These are phyloP conservation scores for Diplotaxis tenuifolia DNA, from an alignment of 345 rosid genomes.

Conservation along the genomic window DNA sequence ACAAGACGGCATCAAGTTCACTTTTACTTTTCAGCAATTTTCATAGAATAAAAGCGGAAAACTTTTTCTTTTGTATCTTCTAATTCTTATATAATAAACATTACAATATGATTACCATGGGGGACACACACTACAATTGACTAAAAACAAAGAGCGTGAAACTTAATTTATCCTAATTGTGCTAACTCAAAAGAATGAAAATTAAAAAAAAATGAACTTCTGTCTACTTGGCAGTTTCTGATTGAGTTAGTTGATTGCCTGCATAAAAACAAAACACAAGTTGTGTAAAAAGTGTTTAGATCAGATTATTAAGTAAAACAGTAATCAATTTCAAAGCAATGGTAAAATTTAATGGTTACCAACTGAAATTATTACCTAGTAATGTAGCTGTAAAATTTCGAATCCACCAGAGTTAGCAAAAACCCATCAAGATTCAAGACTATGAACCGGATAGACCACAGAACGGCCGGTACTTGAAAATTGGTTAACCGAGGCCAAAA, in stretches of 20 bases:
- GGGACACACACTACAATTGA: conserved; percentile 15
- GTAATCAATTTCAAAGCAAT: conserved; percentile 1
- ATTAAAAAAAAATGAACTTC: conserved; percentile 39
- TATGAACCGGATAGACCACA: conserved; percentile 29
- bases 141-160: conserved; percentile 19
- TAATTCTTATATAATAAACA: conserved; percentile 17
- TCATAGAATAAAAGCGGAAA: conserved; percentile 10
- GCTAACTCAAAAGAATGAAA: conserved; percentile 47
- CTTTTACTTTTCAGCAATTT: conserved; percentile 17
- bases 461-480: conserved; percentile 35
- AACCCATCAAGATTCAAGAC: conserved; percentile 12
- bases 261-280: conserved; percentile 22
- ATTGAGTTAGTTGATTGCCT: conserved; percentile 42
- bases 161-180: conserved; percentile 23
- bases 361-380: conserved; percentile 38
- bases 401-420: conserved; percentile 23
- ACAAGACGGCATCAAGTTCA: conserved; percentile 19
- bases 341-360: neutral
- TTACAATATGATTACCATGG: conserved; percentile 27
- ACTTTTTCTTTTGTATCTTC: neutral
- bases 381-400: conserved; percentile 25
- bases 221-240: conserved; percentile 51
- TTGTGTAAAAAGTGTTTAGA: conserved; percentile 1
- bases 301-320: neutral
- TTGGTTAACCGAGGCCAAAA: conserved; percentile 42